phyloP scores from a whole-genome alignment of 1,284 basidiomycete genomes.

The Trichosporon coremiiforme region DNA sequence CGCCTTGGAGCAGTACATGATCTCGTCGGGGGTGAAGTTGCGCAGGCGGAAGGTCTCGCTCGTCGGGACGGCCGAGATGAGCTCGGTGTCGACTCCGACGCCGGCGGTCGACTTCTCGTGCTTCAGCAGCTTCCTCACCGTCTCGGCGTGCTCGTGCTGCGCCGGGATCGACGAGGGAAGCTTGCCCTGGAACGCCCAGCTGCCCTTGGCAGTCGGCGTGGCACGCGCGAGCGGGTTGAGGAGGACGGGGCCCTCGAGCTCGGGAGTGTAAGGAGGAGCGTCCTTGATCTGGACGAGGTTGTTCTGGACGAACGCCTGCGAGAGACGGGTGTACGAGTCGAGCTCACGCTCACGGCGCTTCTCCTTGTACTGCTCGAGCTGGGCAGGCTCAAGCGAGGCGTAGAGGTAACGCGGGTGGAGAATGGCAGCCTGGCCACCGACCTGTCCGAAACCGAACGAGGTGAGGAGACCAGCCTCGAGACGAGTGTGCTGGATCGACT shows the following conservation, averaged over 20 bases:
- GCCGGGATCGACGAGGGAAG: conserved; percentile 62
- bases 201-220: conserved; percentile 80
- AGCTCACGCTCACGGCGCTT: conserved; percentile 71
- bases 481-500: conserved; percentile 88
- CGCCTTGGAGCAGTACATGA: conserved; percentile 82
- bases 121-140: conserved; percentile 60
- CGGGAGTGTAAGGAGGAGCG: conserved; percentile 81
- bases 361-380: conserved; percentile 73
- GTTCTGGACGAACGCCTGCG: conserved; percentile 90
- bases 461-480: conserved; percentile 90
- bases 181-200: conserved; percentile 74
- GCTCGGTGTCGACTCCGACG: conserved; percentile 63
- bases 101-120: conserved; percentile 42
- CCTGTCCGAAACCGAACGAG: conserved; percentile 99
- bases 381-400: conserved; percentile 72
- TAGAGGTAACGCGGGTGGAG: conserved; percentile 90
- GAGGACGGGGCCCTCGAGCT: conserved; percentile 84
- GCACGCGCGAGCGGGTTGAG: conserved; percentile 92
- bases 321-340: conserved; percentile 87
- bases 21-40: conserved; percentile 91
- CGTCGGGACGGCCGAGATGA: conserved; percentile 89
- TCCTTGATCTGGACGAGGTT: conserved; percentile 95
- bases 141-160: conserved; percentile 69
- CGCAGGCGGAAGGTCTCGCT: conserved; percentile 85
- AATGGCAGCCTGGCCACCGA: conserved; percentile 87